A percentile compares a stretch with the other conserved stretches of the same genome.
Evolutionary conservation across 805 yeast species (phyloP).

Genomic region (Starmerella bombi): DNA sequence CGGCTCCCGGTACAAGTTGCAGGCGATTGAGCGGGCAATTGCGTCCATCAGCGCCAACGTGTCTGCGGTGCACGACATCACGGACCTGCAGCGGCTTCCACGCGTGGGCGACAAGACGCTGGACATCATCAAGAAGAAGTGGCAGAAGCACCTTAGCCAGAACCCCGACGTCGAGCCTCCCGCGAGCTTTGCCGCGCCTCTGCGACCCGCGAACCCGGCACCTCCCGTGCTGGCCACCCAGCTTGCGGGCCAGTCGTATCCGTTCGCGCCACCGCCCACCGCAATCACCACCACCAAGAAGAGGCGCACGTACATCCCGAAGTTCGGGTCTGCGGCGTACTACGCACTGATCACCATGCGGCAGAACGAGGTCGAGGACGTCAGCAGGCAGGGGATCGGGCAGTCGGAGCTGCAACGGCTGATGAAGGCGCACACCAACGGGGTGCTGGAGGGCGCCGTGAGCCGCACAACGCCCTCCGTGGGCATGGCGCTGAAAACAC

Average conservation of each 20-base stretch:
- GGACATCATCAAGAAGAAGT: slow-evolving; percentile 34
- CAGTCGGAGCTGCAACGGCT: slow-evolving; percentile 40
- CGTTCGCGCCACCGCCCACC: slow-evolving; percentile 13
- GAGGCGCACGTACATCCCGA: slow-evolving; percentile 20
- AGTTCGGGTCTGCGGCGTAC: slow-evolving; percentile 18
- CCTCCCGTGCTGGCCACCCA: slow-evolving; percentile 1
- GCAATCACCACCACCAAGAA: slow-evolving; percentile 8
- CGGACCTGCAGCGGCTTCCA: slow-evolving; percentile 44
- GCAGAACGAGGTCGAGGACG: slow-evolving; percentile 12
- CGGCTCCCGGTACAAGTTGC: slow-evolving; percentile 10
- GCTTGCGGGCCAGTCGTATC: slow-evolving; percentile 8
- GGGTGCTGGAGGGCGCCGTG: slow-evolving; percentile 17
- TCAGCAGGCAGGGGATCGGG: slow-evolving; percentile 41
- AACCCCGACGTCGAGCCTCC: slow-evolving; percentile 38
- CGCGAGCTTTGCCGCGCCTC: slow-evolving; percentile 13
- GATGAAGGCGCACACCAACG: slow-evolving; percentile 19
- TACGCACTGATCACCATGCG: slow-evolving; percentile 18
- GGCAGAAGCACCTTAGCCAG: slow-evolving; percentile 44
- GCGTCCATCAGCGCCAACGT: slow-evolving; percentile 4
- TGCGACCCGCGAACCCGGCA: neutral
- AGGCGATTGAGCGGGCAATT: slow-evolving; percentile 11
- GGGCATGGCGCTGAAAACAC: slow-evolving; percentile 36
- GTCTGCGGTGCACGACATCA: slow-evolving; percentile 28
- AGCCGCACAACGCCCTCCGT: slow-evolving; percentile 16
- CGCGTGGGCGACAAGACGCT: slow-evolving; percentile 65